These are phyloP conservation scores for Alternaria triticina DNA, from an alignment of 2,329 filamentous ascomycete species.

Conservation along the genomic window DNA sequence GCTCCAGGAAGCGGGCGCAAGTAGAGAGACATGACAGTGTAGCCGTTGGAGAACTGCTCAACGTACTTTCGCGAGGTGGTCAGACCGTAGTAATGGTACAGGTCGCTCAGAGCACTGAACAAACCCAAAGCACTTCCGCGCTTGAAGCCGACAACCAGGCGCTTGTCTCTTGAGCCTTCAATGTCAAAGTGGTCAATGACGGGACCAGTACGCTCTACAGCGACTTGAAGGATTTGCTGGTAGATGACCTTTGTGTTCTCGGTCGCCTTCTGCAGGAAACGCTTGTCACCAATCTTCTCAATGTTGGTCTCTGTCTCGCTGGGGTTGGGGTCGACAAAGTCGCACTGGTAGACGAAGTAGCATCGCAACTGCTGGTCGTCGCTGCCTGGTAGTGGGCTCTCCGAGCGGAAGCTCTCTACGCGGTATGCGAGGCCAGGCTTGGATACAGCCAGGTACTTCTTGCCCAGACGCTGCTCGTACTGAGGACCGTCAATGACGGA, in stretches of 20 bases:
- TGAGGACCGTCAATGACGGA: conserved; percentile 78
- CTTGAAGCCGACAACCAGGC: conserved; percentile 92
- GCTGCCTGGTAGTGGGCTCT: conserved; percentile 75
- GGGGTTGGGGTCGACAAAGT: conserved; percentile 80
- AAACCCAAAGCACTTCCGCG: conserved; percentile 89
- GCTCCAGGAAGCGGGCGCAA: conserved; percentile 70
- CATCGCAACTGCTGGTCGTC: conserved; percentile 87
- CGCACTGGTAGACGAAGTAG: conserved; percentile 98
- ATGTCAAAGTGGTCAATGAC: conserved; percentile 99
- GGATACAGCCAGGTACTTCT: conserved; percentile 89
- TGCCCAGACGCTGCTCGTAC: conserved; percentile 92
- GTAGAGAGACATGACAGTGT: conserved; percentile 96
- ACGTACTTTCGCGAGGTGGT: conserved; percentile 98
- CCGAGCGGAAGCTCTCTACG: conserved; percentile 96
- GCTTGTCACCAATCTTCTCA: conserved; percentile 88
- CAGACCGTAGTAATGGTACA: conserved; percentile 98
- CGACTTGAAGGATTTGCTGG: conserved; percentile 87
- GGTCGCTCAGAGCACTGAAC: conserved; percentile 92
- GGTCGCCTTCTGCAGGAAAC: conserved; percentile 95
- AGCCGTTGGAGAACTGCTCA: conserved; percentile 97
- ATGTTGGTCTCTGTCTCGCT: conserved; percentile 81
- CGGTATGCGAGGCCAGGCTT: conserved; percentile 77
- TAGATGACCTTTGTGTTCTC: conserved; percentile 96
- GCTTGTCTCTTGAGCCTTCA: conserved; percentile 87
- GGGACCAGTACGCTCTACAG: conserved; percentile 83